Base-by-base conservation (phyloP, 2,329 filamentous ascomycete species). In the Colletotrichum trifolii region DNA sequence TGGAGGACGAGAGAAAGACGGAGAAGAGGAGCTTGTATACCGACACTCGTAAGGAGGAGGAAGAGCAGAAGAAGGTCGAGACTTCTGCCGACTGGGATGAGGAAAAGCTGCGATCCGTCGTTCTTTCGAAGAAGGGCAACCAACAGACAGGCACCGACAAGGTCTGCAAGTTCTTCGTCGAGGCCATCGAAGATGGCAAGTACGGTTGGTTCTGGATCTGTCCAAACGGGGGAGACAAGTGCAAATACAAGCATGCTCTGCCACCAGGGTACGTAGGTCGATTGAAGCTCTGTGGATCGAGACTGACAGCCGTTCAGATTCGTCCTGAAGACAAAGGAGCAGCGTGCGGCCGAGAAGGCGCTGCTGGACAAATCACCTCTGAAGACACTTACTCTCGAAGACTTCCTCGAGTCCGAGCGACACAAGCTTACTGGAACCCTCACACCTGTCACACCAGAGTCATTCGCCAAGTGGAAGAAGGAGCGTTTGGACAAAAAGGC, bases 121-220 rank as follows among this genome's bases (percentile, higher is more conserved):
- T 99, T 33, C 72, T 96, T 76, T 96, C 92, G 73, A 99, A 99
- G 83, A 97, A 99, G 79, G 96, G 96, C 56, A 99, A 99, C 79
- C 96, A 97, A 66, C 89, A 91, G 76, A 97, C 94, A 25, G 92
- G 92, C 6, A 99, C 96, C 50, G 96, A 99, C 76, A 99, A 98
- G 81, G 96, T 99, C 70, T 99, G 96, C 92, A 99, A 98, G 81
- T 97, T 83, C 84, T 99, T 99, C 77, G 96, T 98, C 76, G 90
- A 94, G 71, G 96, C 96, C 34, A 96, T 99, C 68, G 96, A 99
- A 81, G 96, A 99, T 75, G 92, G 94, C 73, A 99, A 98, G 80
- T 99, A 99, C 74, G 96, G 96, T 68, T 99, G 96, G 96, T 98
- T 99, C 81, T 99, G 96, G 96, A 85, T 89, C 65, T 99, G 96